Evolutionary conservation across 176 grass and related monocot species (phyloP).

Genomic region (Musa troglodytarum): DNA sequence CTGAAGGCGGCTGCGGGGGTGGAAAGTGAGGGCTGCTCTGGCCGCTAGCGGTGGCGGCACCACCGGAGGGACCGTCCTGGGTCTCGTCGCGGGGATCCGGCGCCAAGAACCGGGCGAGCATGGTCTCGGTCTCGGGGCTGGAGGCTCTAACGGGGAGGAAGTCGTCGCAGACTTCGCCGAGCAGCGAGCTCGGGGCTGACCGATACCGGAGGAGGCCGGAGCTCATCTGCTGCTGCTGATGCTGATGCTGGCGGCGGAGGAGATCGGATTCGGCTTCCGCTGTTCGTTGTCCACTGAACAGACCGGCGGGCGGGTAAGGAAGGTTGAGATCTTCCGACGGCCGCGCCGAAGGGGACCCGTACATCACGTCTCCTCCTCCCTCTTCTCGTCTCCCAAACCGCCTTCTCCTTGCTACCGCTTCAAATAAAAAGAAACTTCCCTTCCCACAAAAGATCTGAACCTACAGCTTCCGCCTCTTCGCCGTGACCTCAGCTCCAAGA

Average conservation of each 20-base stretch:
- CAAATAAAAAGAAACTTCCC: not conserved
- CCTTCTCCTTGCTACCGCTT: not conserved
- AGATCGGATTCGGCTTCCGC: not conserved
- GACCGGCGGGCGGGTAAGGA: not conserved
- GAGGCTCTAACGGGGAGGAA: not conserved
- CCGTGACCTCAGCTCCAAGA: not conserved
- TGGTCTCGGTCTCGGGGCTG: not conserved
- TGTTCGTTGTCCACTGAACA: no score
- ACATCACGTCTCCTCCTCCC: constrained; percentile 5
- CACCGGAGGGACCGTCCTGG: not conserved
- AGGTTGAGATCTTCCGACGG: constrained; percentile 16
- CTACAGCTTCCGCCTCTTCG: not conserved
- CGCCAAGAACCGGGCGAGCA: not conserved
- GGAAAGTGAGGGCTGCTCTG: not conserved
- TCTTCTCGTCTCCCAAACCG: not conserved
- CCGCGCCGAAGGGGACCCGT: constrained; percentile 6
- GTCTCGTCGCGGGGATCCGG: not conserved
- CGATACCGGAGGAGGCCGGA: constrained; percentile 15
- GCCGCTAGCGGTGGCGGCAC: not conserved
- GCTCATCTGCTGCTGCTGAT: constrained; percentile 14
- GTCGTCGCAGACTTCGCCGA: constrained; percentile 12
- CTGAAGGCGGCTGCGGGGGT: not conserved
- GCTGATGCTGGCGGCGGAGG: not conserved
- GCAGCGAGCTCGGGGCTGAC: constrained; percentile 19
- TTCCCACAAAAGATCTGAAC: not conserved